A percentile compares a stretch with the other conserved stretches of the same genome.
phyloP scores from a whole-genome alignment of 257 asterid species.

The Orobanche coerulescens region DNA sequence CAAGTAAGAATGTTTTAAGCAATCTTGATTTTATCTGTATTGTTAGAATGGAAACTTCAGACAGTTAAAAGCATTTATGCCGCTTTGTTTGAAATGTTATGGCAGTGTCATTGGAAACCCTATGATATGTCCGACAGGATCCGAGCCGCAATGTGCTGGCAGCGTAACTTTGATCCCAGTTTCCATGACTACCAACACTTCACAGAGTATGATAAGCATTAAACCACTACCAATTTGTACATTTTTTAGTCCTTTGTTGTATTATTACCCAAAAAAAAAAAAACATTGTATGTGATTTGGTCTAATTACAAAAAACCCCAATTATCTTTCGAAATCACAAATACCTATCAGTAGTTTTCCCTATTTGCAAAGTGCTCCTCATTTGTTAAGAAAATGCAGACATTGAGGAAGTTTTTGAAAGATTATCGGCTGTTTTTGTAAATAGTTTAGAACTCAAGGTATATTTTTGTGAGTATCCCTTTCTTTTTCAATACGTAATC shows the following conservation, averaged over 20 bases:
- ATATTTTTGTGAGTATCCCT: background rate
- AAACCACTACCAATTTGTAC: background rate
- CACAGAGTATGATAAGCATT: conserved; percentile 41
- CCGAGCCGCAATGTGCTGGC: conserved; percentile 56
- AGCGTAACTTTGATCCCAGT: conserved; percentile 68
- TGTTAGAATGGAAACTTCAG: conserved; percentile 3
- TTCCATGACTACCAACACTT: conserved; percentile 75
- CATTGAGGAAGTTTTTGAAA: no score
- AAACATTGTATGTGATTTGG: no score
- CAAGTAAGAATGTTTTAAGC: conserved; percentile 49
- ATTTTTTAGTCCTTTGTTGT: background rate
- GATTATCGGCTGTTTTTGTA: no score
- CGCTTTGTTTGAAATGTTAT: background rate
- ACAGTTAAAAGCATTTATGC: conserved; percentile 4
- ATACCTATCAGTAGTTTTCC: no score
- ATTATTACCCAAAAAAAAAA: no score
- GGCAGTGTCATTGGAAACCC: conserved; percentile 82
- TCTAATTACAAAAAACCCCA: no score
- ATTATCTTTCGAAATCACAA: no score
- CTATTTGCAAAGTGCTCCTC: no score
- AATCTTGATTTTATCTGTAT: background rate
- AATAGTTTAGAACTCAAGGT: no score
- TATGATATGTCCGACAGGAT: conserved; percentile 53
- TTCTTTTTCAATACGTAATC: background rate
- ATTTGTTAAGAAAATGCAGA: no score